Evolutionary conservation across 768 basidiomycete genomes (phyloP).

Genomic region (Udeniomyces megalosporus): DNA sequence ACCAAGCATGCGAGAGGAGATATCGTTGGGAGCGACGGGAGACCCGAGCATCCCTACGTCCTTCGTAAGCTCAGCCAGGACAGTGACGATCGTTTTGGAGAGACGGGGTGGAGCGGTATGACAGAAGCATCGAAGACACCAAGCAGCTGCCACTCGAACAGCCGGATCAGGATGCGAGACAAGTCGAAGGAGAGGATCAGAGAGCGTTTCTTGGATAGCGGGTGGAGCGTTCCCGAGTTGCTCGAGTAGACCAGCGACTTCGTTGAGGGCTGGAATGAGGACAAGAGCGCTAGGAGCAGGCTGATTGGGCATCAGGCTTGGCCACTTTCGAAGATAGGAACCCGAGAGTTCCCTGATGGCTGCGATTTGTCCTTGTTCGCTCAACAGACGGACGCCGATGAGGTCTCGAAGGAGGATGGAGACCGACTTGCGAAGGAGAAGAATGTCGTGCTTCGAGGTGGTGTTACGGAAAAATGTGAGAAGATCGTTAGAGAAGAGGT

Average conservation of each 20-base stretch:
- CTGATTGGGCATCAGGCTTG: conserved; percentile 78
- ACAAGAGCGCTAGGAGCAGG: conserved; percentile 49
- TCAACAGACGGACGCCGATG: conserved; percentile 71
- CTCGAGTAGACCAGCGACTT: conserved; percentile 68
- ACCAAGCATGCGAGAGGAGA: conserved; percentile 57
- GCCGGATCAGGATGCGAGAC: conserved; percentile 74
- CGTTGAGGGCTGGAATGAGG: conserved; percentile 57
- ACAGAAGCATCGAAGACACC: conserved; percentile 81
- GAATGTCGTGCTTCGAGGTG: conserved; percentile 49
- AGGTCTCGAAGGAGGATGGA: conserved; percentile 67
- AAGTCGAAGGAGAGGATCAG: conserved; percentile 69
- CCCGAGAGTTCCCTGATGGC: conserved; percentile 76
- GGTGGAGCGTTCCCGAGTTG: conserved; percentile 85
- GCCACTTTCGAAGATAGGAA: conserved; percentile 76
- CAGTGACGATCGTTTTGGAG: conserved; percentile 55
- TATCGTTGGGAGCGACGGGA: conserved; percentile 54
- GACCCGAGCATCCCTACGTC: conserved; percentile 59
- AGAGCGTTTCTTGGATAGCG: conserved; percentile 72
- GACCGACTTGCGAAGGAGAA: conserved; percentile 56
- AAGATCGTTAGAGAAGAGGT: conserved; percentile 56
- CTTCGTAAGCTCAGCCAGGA: conserved; percentile 67
- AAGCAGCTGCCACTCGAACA: conserved; percentile 70
- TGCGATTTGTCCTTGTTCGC: conserved; percentile 81
- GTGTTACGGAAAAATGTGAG: conserved; percentile 41
- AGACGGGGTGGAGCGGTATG: conserved; percentile 71